These are phyloP conservation scores for Globisporangium splendens DNA, from an alignment of 352 stramenopile genomes.

Conservation along the genomic window DNA sequence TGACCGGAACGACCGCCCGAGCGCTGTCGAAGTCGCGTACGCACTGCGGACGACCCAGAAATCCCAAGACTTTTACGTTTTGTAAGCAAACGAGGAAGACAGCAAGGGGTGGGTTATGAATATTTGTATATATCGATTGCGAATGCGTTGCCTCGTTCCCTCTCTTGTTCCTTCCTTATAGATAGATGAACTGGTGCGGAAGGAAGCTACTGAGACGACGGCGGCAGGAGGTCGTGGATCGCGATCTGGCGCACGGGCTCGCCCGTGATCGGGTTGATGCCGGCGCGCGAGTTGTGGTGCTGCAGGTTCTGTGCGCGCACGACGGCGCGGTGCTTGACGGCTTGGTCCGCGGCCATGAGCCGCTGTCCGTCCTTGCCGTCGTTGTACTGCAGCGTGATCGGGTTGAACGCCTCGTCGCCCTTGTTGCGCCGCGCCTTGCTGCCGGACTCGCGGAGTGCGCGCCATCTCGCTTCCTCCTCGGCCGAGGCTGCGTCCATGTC, in stretches of 20 bases:
- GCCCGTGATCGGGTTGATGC: conserved; percentile 87
- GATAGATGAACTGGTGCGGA: not conserved
- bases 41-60: conserved; percentile 42
- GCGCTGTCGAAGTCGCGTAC: conserved; percentile 48
- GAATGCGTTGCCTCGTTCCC: too few species aligned
- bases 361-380: conserved; percentile 77
- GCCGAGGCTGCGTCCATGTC: conserved; percentile 64
- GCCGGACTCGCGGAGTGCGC: conserved; percentile 54
- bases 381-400: conserved; percentile 86
- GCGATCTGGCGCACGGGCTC: conserved; percentile 46
- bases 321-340: conserved; percentile 73
- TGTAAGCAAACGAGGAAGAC: not conserved
- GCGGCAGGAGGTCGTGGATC: conserved; percentile 47
- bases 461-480: conserved; percentile 69
- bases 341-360: conserved; percentile 57
- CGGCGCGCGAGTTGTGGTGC: conserved; percentile 73
- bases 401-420: conserved; percentile 83
- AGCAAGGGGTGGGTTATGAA: too few species aligned
- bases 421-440: conserved; percentile 87
- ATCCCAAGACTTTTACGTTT: conserved; percentile 21
- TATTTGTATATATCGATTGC: too few species aligned
- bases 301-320: conserved; percentile 78
- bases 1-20: conserved; percentile 30
- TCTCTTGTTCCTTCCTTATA: not conserved
- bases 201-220: conserved; percentile 9